Evolutionary conservation across 352 stramenopile genomes (phyloP), one percentile per base, ranked within the genome.

Genomic region (Blastocystis sp.): DNA sequence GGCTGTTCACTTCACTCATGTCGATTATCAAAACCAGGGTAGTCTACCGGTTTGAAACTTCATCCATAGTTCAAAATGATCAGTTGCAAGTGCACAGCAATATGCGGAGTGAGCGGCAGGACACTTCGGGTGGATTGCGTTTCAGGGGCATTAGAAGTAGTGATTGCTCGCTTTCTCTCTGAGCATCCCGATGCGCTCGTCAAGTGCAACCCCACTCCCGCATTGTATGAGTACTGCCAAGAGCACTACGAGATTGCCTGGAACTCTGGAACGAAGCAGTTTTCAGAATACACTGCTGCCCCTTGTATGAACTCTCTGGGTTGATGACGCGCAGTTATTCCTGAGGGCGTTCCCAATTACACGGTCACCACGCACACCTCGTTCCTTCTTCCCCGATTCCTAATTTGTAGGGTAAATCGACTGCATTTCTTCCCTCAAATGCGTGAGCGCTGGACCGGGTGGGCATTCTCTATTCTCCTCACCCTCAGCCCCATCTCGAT

Each of bases 221-320:
- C 38, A 40, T 24, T 52, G 34, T 71, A 71, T 40, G 34, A 71
- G 64, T 71, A 71, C 45, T 84, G 74, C 60, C 74, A 84, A 28
- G 10, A 40, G 21, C 74, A 69, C n/a, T 84, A 59, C 52, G 40
- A 52, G 34, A 28, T 84, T 21, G 42, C 74, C 11, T 84, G 74
- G 74, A 28, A 66, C 21, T 84, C 74, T 2, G 42, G 7, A 10
- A 52, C 74, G 19, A 28, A 24, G 19, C 54, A 68, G 7, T 84
- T 84, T 34, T 70, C 54, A 4, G 38, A 38, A 28, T 84, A 52
- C 24, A 9, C 19, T 10, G 74, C 45, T n/a, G 28, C 65, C 1
- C 14, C 19, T 59, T 28, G 74, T 84, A 54, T 0, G 48, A 7
- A 14, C 28, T 34, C 14, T 57, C 14, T 57, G 6, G 48, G 6